Percentiles rank a stretch among this genome's conserved stretches.
Conservation (phyloP, 768 basidiomycete species). For the Pulveroboletus sp. region DNA sequence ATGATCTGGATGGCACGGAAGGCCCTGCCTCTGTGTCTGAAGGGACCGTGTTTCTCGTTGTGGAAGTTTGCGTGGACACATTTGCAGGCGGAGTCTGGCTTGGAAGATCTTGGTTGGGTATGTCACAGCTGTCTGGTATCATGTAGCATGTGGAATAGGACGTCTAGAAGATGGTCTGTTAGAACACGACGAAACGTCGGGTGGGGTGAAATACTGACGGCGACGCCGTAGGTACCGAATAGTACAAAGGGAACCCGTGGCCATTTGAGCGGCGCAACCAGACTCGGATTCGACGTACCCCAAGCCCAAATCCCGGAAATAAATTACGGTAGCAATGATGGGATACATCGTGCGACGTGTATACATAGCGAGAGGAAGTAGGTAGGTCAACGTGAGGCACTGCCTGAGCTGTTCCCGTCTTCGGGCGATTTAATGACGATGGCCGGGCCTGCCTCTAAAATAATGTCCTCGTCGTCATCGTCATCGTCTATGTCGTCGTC, state of each 20-base stretch:
- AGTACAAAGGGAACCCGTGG: not conserved
- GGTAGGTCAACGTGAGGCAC: constrained; percentile 15
- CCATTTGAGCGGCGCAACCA: constrained; percentile 6
- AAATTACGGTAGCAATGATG: not conserved
- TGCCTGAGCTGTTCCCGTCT: constrained; percentile 25
- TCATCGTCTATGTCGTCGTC: constrained; percentile 62
- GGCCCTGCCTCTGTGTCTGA: constrained; percentile 8
- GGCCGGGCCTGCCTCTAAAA: constrained; percentile 73
- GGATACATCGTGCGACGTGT: constrained; percentile 11
- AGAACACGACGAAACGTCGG: not conserved
- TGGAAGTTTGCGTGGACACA: constrained; percentile 15
- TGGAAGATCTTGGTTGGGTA: constrained; percentile 8
- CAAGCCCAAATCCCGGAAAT: not conserved
- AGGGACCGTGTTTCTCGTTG: constrained; percentile 5
- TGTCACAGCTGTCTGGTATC: constrained; percentile 20
- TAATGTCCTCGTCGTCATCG: constrained; percentile 61
- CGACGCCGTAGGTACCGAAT: not conserved
- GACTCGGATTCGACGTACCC: too few species aligned
- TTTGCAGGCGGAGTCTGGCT: constrained; percentile 14
- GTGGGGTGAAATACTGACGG: constrained; percentile 2
- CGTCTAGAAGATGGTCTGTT: not conserved
- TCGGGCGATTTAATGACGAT: constrained; percentile 38
- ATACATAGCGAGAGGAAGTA: constrained; percentile 17
- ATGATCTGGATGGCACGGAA: constrained; percentile 1
- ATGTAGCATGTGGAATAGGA: constrained; percentile 28